These are phyloP conservation scores for Hordeum vulgare DNA, from an alignment of 176 grass and related monocot species.

Conservation along the genomic window DNA sequence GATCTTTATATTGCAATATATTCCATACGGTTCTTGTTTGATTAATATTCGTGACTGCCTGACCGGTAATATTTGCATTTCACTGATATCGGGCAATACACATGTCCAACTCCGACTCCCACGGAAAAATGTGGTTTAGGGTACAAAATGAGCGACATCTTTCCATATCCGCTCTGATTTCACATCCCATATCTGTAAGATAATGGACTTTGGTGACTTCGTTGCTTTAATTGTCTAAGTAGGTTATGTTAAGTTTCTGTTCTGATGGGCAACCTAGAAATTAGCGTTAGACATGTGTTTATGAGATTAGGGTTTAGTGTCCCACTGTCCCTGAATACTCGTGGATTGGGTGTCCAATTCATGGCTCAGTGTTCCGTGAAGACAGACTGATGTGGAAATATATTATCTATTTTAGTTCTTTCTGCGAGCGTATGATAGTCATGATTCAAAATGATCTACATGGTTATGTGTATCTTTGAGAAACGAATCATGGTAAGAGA, in stretches of 20 bases:
- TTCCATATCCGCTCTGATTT: not conserved
- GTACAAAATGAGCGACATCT: not conserved
- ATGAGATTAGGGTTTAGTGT: not conserved
- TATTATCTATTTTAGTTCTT: not conserved
- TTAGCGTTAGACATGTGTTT: not conserved
- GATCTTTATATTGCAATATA: not conserved
- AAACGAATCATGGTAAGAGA: not conserved
- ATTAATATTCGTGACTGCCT: not conserved
- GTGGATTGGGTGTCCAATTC: not conserved
- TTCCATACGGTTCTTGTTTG: not conserved
- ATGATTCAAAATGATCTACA: not conserved
- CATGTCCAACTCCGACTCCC: not conserved
- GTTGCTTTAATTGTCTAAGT: constrained; percentile 1
- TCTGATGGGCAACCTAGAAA: not conserved
- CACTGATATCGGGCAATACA: not conserved
- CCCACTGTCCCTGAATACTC: not conserved
- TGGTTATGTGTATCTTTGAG: not conserved
- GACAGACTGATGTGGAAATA: not conserved
- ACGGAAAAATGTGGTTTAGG: not conserved
- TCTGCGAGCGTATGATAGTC: not conserved
- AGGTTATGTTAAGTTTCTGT: not conserved
- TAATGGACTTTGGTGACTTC: constrained; percentile 1
- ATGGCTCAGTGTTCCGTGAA: not conserved
- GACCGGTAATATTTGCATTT: not conserved
- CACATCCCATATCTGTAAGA: not conserved